Evolutionary conservation across 2,329 filamentous ascomycete species (phyloP), one percentile per base, ranked within the genome.

Genomic region (Onygenales sp.): DNA sequence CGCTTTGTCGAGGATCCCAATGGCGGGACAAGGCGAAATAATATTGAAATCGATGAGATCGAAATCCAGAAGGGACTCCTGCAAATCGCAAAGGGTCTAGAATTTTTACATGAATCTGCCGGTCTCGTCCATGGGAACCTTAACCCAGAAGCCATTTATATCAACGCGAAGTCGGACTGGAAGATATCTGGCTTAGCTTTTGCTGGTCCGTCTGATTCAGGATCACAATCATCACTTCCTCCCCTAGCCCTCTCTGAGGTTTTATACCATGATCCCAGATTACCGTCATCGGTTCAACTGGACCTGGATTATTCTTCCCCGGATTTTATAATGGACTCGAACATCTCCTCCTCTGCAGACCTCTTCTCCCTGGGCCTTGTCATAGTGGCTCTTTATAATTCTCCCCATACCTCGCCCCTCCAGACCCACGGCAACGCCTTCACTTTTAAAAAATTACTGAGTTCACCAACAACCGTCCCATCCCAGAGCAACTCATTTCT

Each of bases 131-230:
- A 98, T 70, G 89, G 87, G 47, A 98, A 98, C 66, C 70, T 98
- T 58, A 97, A 91, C 0, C 93, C 93, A 0, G 92, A 97, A 58
- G 88, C 91, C 14, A 84, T 98, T 58, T 86, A 95, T 59, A 83
- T 98, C 69, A 98, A 98, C 71, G 83, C 88, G 42, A 98, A 98
- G 81, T 95, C 88, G 47, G 93, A 98, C 70, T 98, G 93, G 93
- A 98, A 98, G 69, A 88, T 98, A 56, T 92, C 90, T 61, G 93
- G 92, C n/a, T 79, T 98, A 40, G 83, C 87, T 0, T 98, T 96
- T 68, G 88, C 87, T 66, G 87, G 87, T 45, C 87, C 90, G 11
- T 82, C 88, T 48, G 87, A 90, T 61, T 87, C 87, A 17, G 84
- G 82, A 32, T 84, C 86, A 59, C 77, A 85, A 45, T 87, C 88